Conservation (phyloP, 2,329 filamentous ascomycete genomes). For the Curvularia lunata region DNA sequence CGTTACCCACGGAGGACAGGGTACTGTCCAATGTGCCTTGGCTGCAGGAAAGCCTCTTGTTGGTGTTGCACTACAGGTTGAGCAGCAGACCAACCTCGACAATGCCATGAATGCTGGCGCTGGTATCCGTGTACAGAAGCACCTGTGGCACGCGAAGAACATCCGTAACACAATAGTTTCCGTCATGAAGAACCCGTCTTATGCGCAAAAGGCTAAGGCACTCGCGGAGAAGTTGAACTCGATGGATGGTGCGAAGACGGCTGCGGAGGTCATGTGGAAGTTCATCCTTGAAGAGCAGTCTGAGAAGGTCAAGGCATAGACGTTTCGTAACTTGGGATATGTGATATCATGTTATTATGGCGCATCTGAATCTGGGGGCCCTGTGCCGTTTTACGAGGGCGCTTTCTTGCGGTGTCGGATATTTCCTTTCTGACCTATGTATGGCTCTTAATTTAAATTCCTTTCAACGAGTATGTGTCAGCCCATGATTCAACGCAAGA, state of each 20-base stretch:
- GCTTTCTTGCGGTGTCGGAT: not conserved
- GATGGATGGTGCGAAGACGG: conserved; percentile 41
- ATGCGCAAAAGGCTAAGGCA: conserved; percentile 31
- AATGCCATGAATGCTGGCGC: conserved; percentile 44
- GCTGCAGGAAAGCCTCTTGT: conserved; percentile 42
- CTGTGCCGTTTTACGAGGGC: not conserved
- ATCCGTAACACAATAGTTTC: conserved; percentile 34
- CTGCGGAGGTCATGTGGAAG: conserved; percentile 42
- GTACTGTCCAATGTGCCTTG: conserved; percentile 42
- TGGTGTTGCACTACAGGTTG: conserved; percentile 42
- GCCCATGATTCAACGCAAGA: not conserved
- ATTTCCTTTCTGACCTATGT: not conserved
- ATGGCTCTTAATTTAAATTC: not conserved
- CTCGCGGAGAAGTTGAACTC: conserved; percentile 35
- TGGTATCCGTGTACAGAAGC: conserved; percentile 38
- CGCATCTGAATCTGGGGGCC: not conserved
- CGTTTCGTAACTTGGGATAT: not conserved
- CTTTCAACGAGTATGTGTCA: not conserved
- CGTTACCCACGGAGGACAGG: conserved; percentile 42
- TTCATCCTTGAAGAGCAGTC: conserved; percentile 33
- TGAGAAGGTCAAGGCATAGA: conserved; percentile 21
- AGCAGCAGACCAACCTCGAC: conserved; percentile 45
- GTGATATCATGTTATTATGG: not conserved
- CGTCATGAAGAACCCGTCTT: conserved; percentile 35
- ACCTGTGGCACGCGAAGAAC: conserved; percentile 37